Conservation (phyloP, 2,329 filamentous ascomycete species). For the Clarireedia hainanense region DNA sequence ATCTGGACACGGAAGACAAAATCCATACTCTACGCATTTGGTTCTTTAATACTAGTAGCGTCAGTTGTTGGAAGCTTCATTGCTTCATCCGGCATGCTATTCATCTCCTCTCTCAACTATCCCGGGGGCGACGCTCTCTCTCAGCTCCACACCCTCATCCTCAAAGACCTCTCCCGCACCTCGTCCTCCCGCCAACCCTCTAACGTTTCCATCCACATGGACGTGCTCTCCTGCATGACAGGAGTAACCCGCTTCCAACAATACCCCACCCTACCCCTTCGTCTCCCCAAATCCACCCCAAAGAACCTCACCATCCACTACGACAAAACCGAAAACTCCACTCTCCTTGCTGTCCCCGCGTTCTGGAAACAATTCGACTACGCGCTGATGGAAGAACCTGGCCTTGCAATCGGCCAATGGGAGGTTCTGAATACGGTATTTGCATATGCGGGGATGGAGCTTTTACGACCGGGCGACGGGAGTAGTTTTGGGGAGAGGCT, state of each 20-base stretch:
- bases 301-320: slow-evolving; percentile 30
- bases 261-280: slow-evolving; percentile 11
- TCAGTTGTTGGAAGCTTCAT: slow-evolving; percentile 55
- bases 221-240: slow-evolving; percentile 63
- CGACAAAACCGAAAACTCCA: slow-evolving; percentile 55
- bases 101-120: slow-evolving; percentile 84
- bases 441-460: slow-evolving; percentile 51
- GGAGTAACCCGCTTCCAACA: slow-evolving; percentile 59
- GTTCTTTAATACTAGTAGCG: slow-evolving; percentile 46
- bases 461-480: slow-evolving; percentile 41
- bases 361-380: slow-evolving; percentile 63
- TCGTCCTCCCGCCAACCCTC: slow-evolving; percentile 18
- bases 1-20: slow-evolving; percentile 61
- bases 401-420: slow-evolving; percentile 44
- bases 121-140: slow-evolving; percentile 76
- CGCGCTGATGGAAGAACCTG: slow-evolving; percentile 47
- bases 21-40: slow-evolving; percentile 44
- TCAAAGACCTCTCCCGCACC: slow-evolving; percentile 17
- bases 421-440: slow-evolving; percentile 47
- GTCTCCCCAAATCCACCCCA: background rate
- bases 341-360: slow-evolving; percentile 35
- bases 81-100: slow-evolving; percentile 59
- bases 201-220: slow-evolving; percentile 47
- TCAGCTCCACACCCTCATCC: slow-evolving; percentile 37
- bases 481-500: slow-evolving; percentile 16